These are phyloP conservation scores for Chrysopogon serrulatus DNA, from an alignment of 176 grass and related monocot genomes.

Conservation along the genomic window DNA sequence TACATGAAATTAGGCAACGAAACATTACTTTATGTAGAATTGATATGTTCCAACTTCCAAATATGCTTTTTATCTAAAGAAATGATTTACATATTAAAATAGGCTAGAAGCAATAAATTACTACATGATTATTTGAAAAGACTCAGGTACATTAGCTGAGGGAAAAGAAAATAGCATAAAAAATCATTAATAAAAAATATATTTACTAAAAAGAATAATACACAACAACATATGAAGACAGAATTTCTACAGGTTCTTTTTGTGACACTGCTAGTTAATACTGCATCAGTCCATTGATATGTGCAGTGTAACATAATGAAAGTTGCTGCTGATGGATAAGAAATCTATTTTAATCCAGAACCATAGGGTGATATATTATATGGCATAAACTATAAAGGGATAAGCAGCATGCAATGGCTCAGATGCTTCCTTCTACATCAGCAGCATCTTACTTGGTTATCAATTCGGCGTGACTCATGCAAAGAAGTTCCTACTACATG, in stretches of 20 bases:
- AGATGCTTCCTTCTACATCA: neutral
- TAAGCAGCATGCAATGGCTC: neutral
- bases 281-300: neutral
- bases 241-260: neutral
- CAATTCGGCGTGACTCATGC: slow-evolving; percentile 92
- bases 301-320: neutral
- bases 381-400: slow-evolving; percentile 6
- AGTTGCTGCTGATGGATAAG: neutral
- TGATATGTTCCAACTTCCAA: neutral
- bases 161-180: neutral
- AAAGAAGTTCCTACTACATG: slow-evolving; percentile 97
- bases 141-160: neutral
- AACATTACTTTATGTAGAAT: neutral
- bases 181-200: neutral
- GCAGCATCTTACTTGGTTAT: slow-evolving; percentile 83
- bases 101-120: neutral
- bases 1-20: neutral
- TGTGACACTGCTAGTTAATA: slow-evolving; percentile 9
- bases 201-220: slow-evolving; percentile 6
- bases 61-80: neutral
- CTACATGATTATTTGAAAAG: neutral
- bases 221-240: neutral
- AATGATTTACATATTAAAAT: neutral
- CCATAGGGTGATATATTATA: neutral
- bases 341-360: neutral